Evolutionary conservation across 306 rosid species (phyloP).

Genomic region (Ochetophila trinervis): DNA sequence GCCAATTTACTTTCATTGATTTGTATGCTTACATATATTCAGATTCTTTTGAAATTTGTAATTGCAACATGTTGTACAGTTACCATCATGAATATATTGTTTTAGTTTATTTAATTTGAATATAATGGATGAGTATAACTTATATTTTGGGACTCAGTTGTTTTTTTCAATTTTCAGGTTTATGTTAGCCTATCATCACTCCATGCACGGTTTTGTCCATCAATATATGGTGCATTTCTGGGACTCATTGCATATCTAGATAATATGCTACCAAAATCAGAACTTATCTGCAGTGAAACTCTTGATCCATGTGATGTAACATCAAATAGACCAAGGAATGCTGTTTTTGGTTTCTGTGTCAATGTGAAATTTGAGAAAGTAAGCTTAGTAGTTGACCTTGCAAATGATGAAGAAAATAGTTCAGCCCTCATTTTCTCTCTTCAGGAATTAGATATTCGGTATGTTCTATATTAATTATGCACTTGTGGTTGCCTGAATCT

Average conservation of each 20-base stretch:
- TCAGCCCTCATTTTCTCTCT: slow-evolving; percentile 43
- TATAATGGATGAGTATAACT: too few species aligned
- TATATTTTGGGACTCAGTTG: too few species aligned
- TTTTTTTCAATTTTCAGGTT: slow-evolving; percentile 46
- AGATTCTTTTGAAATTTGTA: too few species aligned
- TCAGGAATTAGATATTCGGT: slow-evolving; percentile 50
- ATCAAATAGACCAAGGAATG: slow-evolving; percentile 26
- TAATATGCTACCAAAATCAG: slow-evolving; percentile 27
- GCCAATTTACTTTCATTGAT: neutral
- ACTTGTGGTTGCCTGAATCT: neutral
- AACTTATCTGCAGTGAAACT: slow-evolving; percentile 32
- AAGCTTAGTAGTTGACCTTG: slow-evolving; percentile 58
- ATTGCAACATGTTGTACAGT: too few species aligned
- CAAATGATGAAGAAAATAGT: slow-evolving; percentile 51
- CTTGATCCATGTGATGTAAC: slow-evolving; percentile 18
- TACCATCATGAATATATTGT: neutral
- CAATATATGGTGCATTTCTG: slow-evolving; percentile 52
- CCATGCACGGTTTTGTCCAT: slow-evolving; percentile 58
- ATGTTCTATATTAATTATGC: slow-evolving; percentile 22
- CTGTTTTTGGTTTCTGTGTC: slow-evolving; percentile 46
- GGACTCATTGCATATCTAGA: slow-evolving; percentile 43
- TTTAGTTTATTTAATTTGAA: neutral
- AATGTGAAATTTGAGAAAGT: slow-evolving; percentile 44
- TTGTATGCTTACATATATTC: neutral
- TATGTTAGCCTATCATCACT: slow-evolving; percentile 43